A percentile compares a stretch with the other conserved stretches of the same genome.
phyloP scores from a whole-genome alignment of 208 protist species.

The Crithidia expoeki region DNA sequence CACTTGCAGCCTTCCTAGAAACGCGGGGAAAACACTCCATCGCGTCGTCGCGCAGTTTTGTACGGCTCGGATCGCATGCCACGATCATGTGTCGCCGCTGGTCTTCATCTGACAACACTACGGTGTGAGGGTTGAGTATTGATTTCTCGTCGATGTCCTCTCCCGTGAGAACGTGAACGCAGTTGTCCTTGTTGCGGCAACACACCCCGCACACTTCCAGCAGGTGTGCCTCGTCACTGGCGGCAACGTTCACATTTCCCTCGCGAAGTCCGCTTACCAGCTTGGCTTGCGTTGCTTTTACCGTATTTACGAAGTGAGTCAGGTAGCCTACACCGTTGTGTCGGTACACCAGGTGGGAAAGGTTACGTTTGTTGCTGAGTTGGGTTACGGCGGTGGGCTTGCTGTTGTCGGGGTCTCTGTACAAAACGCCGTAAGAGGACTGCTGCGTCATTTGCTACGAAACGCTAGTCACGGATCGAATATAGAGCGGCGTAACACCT shows the following conservation, averaged over 20 bases:
- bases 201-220: conserved; percentile 2
- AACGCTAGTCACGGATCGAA: too few species aligned
- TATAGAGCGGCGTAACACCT: too few species aligned
- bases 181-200: conserved; percentile 14
- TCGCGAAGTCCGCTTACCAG: conserved; percentile 9
- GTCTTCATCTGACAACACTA: background rate
- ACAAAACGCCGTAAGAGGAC: too few species aligned
- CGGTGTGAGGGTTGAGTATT: background rate
- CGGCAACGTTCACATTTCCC: conserved; percentile 3
- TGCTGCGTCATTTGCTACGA: too few species aligned
- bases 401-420: too few species aligned
- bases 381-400: background rate
- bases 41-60: conserved; percentile 27
- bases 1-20: too few species aligned
- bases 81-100: conserved; percentile 17
- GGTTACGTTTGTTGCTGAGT: background rate
- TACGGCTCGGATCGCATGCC: conserved; percentile 22
- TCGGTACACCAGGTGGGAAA: background rate
- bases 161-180: background rate
- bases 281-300: background rate
- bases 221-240: conserved; percentile 11
- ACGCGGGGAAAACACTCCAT: conserved; percentile 27
- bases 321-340: conserved; percentile 4
- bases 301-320: background rate
- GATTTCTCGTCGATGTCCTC: too few species aligned